Conservation (phyloP, 257 asterid genomes). For the Solanum neorickii region DNA sequence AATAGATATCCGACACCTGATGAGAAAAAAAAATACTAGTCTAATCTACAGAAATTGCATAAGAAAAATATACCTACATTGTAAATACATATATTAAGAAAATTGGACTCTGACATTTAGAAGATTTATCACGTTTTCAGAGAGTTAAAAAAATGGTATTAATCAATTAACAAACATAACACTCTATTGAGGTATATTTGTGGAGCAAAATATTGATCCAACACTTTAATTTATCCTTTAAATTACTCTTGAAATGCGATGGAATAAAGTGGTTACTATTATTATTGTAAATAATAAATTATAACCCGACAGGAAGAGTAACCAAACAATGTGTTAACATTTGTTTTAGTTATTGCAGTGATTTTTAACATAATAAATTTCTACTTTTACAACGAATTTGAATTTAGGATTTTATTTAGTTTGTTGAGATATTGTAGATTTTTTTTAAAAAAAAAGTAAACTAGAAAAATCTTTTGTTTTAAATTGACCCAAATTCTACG, state of each 20-base stretch:
- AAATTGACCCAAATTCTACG: neutral
- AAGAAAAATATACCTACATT: neutral
- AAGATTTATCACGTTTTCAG: no score
- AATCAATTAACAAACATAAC: neutral
- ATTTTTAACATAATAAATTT: neutral
- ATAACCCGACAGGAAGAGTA: neutral
- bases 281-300: neutral
- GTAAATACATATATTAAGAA: neutral
- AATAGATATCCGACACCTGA: neutral
- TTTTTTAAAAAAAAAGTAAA: neutral
- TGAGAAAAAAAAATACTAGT: neutral
- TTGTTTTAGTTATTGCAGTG: neutral
- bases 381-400: neutral
- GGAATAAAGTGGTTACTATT: neutral
- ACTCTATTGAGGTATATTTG: neutral
- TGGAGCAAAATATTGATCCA: neutral
- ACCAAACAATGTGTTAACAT: neutral
- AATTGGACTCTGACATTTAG: no score
- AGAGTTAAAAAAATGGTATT: no score
- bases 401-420: neutral
- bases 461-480: neutral
- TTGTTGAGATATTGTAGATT: neutral
- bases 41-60: neutral
- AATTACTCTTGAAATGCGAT: neutral
- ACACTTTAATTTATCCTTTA: neutral